These are phyloP conservation scores for Candida lessepsii DNA, from an alignment of 805 yeast species.

Conservation along the genomic window DNA sequence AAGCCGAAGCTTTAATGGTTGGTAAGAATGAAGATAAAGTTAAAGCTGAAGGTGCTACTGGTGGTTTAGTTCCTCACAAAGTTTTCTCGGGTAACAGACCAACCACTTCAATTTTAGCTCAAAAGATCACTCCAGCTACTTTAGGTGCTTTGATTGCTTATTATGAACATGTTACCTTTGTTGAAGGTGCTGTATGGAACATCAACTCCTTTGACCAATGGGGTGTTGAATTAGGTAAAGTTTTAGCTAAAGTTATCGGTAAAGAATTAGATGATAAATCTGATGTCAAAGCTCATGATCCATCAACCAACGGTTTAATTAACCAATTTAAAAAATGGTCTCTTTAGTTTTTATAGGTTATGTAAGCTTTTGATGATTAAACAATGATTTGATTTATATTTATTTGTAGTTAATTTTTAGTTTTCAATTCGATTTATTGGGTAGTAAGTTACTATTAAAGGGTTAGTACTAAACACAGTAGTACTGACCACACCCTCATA, in stretches of 20 bases:
- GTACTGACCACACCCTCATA: too few species aligned
- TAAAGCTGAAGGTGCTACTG: constrained; percentile 84
- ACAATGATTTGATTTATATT: too few species aligned
- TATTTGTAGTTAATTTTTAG: too few species aligned
- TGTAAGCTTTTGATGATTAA: too few species aligned
- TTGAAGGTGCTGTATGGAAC: constrained; percentile 99
- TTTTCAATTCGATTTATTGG: too few species aligned
- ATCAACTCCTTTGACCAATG: constrained; percentile 99
- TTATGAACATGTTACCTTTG: constrained; percentile 96
- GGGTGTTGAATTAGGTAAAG: constrained; percentile 99
- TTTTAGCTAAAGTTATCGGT: constrained; percentile 92
- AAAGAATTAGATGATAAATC: constrained; percentile 71
- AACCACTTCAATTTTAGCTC: constrained; percentile 94
- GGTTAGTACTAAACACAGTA: too few species aligned
- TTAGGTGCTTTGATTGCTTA: constrained; percentile 96
- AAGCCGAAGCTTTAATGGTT: constrained; percentile 95
- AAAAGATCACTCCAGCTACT: constrained; percentile 94
- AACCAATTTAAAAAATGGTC: constrained; percentile 92
- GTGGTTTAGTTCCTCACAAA: constrained; percentile 90
- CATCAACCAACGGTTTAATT: constrained; percentile 87
- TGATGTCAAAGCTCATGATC: constrained; percentile 71
- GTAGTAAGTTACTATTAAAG: too few species aligned
- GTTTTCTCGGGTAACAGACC: constrained; percentile 98
- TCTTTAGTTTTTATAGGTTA: constrained; percentile 2
- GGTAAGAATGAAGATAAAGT: constrained; percentile 88